A percentile compares a stretch with the other conserved stretches of the same genome.
Conservation (phyloP, 129 eudicot species). For the Centrapalus pauciflorus region DNA sequence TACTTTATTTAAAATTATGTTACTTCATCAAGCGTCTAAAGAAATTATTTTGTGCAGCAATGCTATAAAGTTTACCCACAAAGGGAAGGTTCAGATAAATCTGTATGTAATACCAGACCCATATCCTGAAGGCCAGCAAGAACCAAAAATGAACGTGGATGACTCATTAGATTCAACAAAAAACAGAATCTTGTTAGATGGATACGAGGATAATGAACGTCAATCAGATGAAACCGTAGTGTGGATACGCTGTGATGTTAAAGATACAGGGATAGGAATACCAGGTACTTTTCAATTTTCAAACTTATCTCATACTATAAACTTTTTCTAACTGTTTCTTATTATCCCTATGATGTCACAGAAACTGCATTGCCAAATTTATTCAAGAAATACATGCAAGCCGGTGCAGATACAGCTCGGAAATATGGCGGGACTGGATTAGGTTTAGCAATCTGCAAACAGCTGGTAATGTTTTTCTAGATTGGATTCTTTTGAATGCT, state of each 20-base stretch:
- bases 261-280: conserved; percentile 96
- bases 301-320: background rate
- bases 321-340: no score
- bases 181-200: conserved; percentile 19
- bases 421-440: conserved; percentile 99
- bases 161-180: conserved; percentile 16
- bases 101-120: conserved; percentile 65
- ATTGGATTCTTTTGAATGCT: background rate
- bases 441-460: conserved; percentile 96
- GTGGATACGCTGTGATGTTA: conserved; percentile 93
- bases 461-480: conserved; percentile 51
- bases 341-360: conserved; percentile 35
- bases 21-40: background rate
- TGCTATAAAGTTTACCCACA: conserved; percentile 89
- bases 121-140: conserved; percentile 27
- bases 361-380: conserved; percentile 77
- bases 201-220: conserved; percentile 32
- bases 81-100: conserved; percentile 87
- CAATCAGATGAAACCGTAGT: conserved; percentile 49
- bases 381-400: conserved; percentile 96
- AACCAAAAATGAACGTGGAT: conserved; percentile 22
- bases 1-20: background rate
- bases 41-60: conserved; percentile 45
- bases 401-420: conserved; percentile 85
- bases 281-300: conserved; percentile 52